Base-by-base conservation (phyloP, 164 flowering plant species). In the Buxus sempervirens region DNA sequence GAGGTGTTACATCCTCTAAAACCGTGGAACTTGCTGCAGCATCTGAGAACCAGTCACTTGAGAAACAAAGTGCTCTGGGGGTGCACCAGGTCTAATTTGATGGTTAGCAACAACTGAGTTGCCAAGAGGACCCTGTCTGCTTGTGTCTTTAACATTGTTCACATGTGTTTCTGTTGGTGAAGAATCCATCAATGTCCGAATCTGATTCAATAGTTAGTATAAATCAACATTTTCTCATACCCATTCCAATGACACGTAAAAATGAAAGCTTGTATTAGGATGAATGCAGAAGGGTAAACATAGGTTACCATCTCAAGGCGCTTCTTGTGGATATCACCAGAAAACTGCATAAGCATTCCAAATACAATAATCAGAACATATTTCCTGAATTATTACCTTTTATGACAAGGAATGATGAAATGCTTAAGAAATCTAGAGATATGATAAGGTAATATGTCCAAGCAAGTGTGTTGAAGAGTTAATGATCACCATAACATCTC, bases 31-130 rank as follows among this genome's bases (percentile, higher is more conserved):
- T 67, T 83, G 91, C 80, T 85, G 92, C 78, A 86, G 71, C 85
- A 87, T 85, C 66, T 81, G 82, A 66, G 94, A 73, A 69, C 82
- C 77, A 36, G 80, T 42, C 25, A 84, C 28, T 59, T 82, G 88
- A 9, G 88, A 72, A 66, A 79, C 75, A 71, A 91, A 71, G 67
- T 86, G 90, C 72, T 89, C 97, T 53, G 94, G 81, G 76, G 87
- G 84, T 41, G 84, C 84, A 54, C 86, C 81, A 60, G 91, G 78
- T 64, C 85, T 80, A 24, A 81, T 72, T 53, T 75, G 63, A 60
- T 82, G 87, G 79, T 77, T 86, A 56, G 77, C 55, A 69, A 81
- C 82, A 69, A 75, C 83, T 26, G 83, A 73, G 64, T 80, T 87
- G 58, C 74, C 72, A 36, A 78, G 38, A 32, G 7, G 55, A 24